Conservation (phyloP, 192 early-diverging fungal species). For the Gamsiella multidivaricata region DNA sequence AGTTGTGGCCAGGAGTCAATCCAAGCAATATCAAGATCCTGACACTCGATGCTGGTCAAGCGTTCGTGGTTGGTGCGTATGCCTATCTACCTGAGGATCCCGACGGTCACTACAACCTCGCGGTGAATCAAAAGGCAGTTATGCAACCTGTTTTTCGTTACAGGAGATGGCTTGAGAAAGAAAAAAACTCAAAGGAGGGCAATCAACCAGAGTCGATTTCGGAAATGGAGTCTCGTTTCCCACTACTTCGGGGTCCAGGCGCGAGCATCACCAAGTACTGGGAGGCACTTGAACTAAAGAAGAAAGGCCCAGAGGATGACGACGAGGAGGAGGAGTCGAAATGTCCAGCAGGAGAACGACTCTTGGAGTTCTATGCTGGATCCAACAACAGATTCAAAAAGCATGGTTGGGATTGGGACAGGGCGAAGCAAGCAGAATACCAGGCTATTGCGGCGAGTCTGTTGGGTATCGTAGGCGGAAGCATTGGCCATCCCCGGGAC, state of each 20-base stretch:
- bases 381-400: slow-evolving; percentile 4
- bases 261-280: slow-evolving; percentile 7
- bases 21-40: slow-evolving; percentile 10
- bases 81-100: not conserved
- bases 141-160: slow-evolving; percentile 7
- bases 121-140: slow-evolving; percentile 18
- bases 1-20: not conserved
- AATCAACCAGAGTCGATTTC: not conserved
- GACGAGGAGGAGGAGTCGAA: no score
- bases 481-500: not conserved
- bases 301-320: no score
- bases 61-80: slow-evolving; percentile 13
- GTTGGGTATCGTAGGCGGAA: slow-evolving; percentile 14
- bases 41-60: slow-evolving; percentile 19
- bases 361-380: slow-evolving; percentile 13
- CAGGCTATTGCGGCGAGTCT: slow-evolving; percentile 15
- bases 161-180: slow-evolving; percentile 14
- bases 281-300: no score
- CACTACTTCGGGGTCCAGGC: slow-evolving; percentile 11
- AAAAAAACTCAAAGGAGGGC: not conserved
- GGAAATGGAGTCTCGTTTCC: slow-evolving; percentile 16
- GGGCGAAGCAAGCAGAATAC: slow-evolving; percentile 17
- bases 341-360: no score
- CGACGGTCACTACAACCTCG: slow-evolving; percentile 3
- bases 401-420: slow-evolving; percentile 8